Base-by-base conservation (phyloP, 768 basidiomycete genomes). In the Termitomyces sp. region DNA sequence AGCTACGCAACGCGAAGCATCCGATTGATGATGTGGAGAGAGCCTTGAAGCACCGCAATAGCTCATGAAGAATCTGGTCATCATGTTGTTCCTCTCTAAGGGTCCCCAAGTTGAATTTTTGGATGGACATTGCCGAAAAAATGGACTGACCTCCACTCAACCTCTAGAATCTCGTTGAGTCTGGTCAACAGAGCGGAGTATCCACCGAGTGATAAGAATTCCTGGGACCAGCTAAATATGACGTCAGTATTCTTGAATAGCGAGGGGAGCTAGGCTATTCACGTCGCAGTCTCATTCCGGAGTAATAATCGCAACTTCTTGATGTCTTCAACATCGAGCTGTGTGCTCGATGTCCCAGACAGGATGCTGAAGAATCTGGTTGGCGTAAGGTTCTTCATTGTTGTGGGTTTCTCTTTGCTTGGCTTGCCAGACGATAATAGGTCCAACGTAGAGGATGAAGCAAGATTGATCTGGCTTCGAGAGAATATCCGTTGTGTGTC, bases 1-100 rank as follows among this genome's bases (percentile, higher is more conserved):
- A 90, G 67, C 86, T 89, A n/a, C 94, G 88, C 12, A 99, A 84
- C 5, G 97, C 94, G 56, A 88, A 86, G 69, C 92, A 95, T 15
- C 96, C 96, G 39, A 92, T 88, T 51, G 89, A 82, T 8, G 92
- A 94, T 0, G 96, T 96, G 0, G 92, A 89, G 3, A 99, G 81
- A 0, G 92, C 97, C 74, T 97, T 97, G 74, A 98, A 86, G 76
- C 95, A 98, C 2, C 94, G 88, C 44, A 98, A 78, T 2, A 98
- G 77, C 72, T 98, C 96, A 65, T 96, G 89, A 16, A 99, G 79
- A 46, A 97, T 81, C 71, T 97, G 89, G 70, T 98, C 97, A 69
- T 97, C 97, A 65, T 97, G 96, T 69, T 98, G 96, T 70, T 99
- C 97, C 72, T 98, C 96, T 65, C 95, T 95, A 68, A n/a, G 64